Evolutionary conservation across 768 basidiomycete species (phyloP).

Genomic region (Lactifluus rugatus): DNA sequence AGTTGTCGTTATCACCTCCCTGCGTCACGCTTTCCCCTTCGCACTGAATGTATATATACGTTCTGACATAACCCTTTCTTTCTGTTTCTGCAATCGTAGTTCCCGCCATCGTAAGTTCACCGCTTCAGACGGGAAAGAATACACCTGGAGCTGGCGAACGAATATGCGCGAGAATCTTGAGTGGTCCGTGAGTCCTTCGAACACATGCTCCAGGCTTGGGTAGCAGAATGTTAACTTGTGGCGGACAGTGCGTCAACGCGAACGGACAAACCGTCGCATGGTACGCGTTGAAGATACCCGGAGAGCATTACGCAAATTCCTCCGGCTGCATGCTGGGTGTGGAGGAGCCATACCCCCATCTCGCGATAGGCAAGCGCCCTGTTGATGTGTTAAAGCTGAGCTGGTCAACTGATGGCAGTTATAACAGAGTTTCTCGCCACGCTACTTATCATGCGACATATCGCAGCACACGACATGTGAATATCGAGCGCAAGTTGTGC

Average conservation of each 20-base stretch:
- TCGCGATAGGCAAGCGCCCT: constrained; percentile 42
- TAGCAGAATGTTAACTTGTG: not conserved
- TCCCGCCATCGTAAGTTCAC: constrained; percentile 37
- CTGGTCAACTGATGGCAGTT: not conserved
- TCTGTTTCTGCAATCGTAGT: not conserved
- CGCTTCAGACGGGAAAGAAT: constrained; percentile 51
- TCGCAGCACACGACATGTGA: constrained; percentile 37
- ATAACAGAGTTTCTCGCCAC: constrained; percentile 49
- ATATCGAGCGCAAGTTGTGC: too few relatives aligned
- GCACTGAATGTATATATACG: not conserved
- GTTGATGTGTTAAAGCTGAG: not conserved
- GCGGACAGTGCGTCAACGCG: constrained; percentile 43
- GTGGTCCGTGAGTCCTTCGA: constrained; percentile 45
- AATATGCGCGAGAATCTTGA: constrained; percentile 37
- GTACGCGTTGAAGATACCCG: constrained; percentile 46
- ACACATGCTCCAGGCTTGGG: too few relatives aligned
- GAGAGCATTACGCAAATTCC: constrained; percentile 44
- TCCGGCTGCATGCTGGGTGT: constrained; percentile 57
- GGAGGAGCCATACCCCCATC: constrained; percentile 47
- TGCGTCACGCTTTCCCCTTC: not conserved
- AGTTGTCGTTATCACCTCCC: not conserved
- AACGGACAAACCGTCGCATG: constrained; percentile 45
- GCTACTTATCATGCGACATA: constrained; percentile 55
- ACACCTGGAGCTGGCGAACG: constrained; percentile 46
- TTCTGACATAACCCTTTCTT: not conserved